These are phyloP conservation scores for Kurtzmaniella fragi DNA, from an alignment of 805 yeast species.

Conservation along the genomic window DNA sequence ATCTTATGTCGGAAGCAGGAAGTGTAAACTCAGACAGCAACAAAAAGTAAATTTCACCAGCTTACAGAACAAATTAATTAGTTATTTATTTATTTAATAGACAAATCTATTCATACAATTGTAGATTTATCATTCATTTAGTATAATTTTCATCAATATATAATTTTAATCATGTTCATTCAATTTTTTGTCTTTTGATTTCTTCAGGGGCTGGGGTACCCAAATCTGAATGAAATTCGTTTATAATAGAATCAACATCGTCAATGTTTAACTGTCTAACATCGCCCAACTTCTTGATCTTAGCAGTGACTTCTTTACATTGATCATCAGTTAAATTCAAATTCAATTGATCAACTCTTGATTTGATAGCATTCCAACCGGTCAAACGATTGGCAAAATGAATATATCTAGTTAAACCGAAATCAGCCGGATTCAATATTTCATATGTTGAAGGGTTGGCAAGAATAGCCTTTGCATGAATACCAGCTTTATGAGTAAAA, in stretches of 20 bases:
- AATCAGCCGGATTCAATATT: conserved; percentile 89
- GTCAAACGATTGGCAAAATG: conserved; percentile 97
- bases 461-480: conserved; percentile 96
- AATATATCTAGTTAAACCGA: conserved; percentile 92
- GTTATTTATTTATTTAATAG: neutral
- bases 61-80: neutral
- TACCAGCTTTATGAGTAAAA: conserved; percentile 98
- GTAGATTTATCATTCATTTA: conserved; percentile 6
- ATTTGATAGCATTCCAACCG: conserved; percentile 98
- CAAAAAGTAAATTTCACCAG: neutral
- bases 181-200: conserved; percentile 7
- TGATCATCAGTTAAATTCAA: conserved; percentile 86
- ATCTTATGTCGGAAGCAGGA: neutral
- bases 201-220: conserved; percentile 40
- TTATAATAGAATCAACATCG: conserved; percentile 95
- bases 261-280: conserved; percentile 91
- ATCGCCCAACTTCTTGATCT: conserved; percentile 92
- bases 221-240: conserved; percentile 81
- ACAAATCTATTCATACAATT: neutral
- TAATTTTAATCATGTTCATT: no score
- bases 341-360: conserved; percentile 96
- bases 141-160: no score
- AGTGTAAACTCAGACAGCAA: neutral
- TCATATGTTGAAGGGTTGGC: conserved; percentile 99
- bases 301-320: conserved; percentile 89